These are phyloP conservation scores for Articulospora tetracladia DNA, from an alignment of 495 filamentous ascomycete genomes.

Conservation along the genomic window DNA sequence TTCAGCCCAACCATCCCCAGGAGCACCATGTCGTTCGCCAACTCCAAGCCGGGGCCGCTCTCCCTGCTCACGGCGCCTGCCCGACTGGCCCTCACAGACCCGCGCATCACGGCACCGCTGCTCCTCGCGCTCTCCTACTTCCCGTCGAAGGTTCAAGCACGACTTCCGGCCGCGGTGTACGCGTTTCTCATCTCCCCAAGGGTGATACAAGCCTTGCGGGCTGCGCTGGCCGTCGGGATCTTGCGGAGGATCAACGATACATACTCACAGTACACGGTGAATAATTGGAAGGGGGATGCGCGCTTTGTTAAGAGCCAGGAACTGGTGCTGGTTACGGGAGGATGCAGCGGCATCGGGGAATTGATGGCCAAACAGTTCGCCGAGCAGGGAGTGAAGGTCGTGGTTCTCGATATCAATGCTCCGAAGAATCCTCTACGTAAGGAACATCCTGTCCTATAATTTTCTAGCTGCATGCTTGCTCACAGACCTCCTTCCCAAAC, in stretches of 20 bases:
- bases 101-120: slow-evolving; percentile 11
- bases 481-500: neutral
- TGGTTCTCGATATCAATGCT: slow-evolving; percentile 61
- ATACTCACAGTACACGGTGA: slow-evolving; percentile 48
- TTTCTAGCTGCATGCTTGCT: neutral
- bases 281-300: slow-evolving; percentile 55
- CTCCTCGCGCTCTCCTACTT: slow-evolving; percentile 19
- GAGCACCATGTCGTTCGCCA: neutral
- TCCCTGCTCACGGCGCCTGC: neutral
- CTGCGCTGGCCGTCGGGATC: slow-evolving; percentile 33
- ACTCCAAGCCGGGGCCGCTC: neutral
- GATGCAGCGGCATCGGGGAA: slow-evolving; percentile 33
- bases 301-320: slow-evolving; percentile 63
- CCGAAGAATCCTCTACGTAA: slow-evolving; percentile 35
- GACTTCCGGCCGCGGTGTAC: slow-evolving; percentile 4
- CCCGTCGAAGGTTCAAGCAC: slow-evolving; percentile 7
- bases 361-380: slow-evolving; percentile 56
- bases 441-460: slow-evolving; percentile 41
- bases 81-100: neutral
- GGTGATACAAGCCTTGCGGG: slow-evolving; percentile 2
- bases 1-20: neutral
- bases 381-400: slow-evolving; percentile 53
- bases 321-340: slow-evolving; percentile 38
- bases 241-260: slow-evolving; percentile 42
- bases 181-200: neutral